phyloP scores from a whole-genome alignment of 2,329 filamentous ascomycete species.

The Rasamsonia emersonii region DNA sequence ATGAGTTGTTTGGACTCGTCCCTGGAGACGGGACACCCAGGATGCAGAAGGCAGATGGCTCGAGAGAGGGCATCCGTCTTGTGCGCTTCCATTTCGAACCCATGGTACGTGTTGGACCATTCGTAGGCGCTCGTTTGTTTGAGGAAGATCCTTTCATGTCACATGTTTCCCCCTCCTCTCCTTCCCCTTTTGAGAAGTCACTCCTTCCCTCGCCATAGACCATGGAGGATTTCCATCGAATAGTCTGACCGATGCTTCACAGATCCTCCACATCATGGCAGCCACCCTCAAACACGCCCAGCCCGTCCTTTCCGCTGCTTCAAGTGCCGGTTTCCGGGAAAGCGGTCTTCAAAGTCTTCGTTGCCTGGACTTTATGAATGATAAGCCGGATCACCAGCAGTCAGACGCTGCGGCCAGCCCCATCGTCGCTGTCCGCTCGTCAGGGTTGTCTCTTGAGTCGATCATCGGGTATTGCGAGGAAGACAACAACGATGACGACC shows the following conservation, averaged over 20 bases:
- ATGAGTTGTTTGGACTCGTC: slow-evolving; percentile 37
- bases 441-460: slow-evolving; percentile 73
- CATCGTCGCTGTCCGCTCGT: slow-evolving; percentile 77
- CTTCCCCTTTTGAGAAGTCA: slow-evolving; percentile 2
- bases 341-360: slow-evolving; percentile 66
- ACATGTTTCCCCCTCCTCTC: slow-evolving; percentile 3
- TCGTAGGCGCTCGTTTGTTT: no score
- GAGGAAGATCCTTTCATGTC: no score
- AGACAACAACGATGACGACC: slow-evolving; percentile 16
- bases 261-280: slow-evolving; percentile 85
- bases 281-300: slow-evolving; percentile 69
- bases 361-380: slow-evolving; percentile 24
- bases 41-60: slow-evolving; percentile 31
- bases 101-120: slow-evolving; percentile 68
- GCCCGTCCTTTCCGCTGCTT: slow-evolving; percentile 62
- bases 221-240: no score
- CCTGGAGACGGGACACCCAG: slow-evolving; percentile 21
- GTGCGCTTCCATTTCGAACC: slow-evolving; percentile 91
- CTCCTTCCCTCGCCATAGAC: background rate
- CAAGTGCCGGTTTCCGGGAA: slow-evolving; percentile 80
- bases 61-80: slow-evolving; percentile 34
- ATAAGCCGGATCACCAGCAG: background rate
- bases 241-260: no score
- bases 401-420: slow-evolving; percentile 45
- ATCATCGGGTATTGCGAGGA: slow-evolving; percentile 55